Conservation (phyloP, 2,329 filamentous ascomycete genomes). For the Curvularia verruculosa region DNA sequence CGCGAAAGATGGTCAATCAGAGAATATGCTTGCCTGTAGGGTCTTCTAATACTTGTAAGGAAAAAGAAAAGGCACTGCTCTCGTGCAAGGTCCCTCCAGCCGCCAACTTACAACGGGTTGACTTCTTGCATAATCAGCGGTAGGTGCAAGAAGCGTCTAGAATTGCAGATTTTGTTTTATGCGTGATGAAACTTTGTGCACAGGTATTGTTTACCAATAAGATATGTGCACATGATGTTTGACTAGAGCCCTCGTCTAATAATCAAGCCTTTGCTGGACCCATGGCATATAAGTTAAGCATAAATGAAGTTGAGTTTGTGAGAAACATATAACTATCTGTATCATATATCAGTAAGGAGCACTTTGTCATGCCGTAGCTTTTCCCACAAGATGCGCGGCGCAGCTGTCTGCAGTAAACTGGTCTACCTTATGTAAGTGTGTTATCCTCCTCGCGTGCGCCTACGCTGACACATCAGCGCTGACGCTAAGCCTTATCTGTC, state of each 20-base stretch:
- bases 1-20: neutral
- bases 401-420: slow-evolving; percentile 3
- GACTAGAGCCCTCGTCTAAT: neutral
- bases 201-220: neutral
- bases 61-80: slow-evolving; percentile 1
- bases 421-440: neutral
- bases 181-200: neutral
- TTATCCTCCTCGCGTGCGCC: neutral
- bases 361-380: neutral
- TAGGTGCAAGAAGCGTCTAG: neutral
- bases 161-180: neutral
- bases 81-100: neutral
- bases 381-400: neutral
- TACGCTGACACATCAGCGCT: neutral
- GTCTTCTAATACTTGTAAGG: neutral
- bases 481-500: neutral
- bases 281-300: neutral
- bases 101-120: neutral
- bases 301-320: neutral
- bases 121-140: neutral
- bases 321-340: slow-evolving; percentile 1
- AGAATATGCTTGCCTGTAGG: neutral
- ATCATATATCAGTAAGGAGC: neutral
- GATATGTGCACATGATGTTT: neutral
- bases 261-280: slow-evolving; percentile 1